Evolutionary conservation across 2,329 filamentous ascomycete genomes (phyloP).

Genomic region (Claviceps spartinae): DNA sequence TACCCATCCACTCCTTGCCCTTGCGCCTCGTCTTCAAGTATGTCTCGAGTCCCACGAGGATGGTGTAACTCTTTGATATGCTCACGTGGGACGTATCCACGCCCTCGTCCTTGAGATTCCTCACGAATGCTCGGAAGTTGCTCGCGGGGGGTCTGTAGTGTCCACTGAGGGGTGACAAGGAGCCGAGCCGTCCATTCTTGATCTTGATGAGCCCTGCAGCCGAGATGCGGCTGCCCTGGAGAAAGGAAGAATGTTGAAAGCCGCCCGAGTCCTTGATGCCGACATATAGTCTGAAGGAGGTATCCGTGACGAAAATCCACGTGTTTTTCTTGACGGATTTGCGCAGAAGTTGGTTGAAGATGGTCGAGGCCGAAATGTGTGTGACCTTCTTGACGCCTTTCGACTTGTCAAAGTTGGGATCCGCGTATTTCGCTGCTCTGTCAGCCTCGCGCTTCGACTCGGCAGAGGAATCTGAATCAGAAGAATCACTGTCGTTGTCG

Average conservation of each 20-base stretch:
- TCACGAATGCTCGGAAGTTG: conserved; percentile 74
- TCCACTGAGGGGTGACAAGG: conserved; percentile 57
- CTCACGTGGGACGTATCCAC: conserved; percentile 70
- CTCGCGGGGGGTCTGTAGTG: conserved; percentile 75
- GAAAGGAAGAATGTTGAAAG: conserved; percentile 84
- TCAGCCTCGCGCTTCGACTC: conserved; percentile 42
- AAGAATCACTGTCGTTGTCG: conserved; percentile 8
- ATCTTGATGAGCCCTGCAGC: conserved; percentile 78
- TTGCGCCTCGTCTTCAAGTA: conserved; percentile 58
- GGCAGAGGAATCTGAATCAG: conserved; percentile 23
- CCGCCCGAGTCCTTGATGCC: conserved; percentile 80
- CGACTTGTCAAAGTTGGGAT: conserved; percentile 46
- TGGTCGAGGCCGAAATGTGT: conserved; percentile 55
- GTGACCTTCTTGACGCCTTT: conserved; percentile 41
- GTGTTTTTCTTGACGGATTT: conserved; percentile 74
- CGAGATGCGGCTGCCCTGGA: conserved; percentile 68
- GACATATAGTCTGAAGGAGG: conserved; percentile 71
- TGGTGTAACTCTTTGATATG: conserved; percentile 69
- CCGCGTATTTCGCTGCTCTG: conserved; percentile 50
- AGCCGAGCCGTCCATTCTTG: conserved; percentile 63
- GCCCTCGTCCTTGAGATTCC: conserved; percentile 54
- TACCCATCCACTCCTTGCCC: conserved; percentile 41
- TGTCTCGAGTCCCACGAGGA: conserved; percentile 69
- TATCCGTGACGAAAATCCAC: conserved; percentile 90
- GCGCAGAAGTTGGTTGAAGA: conserved; percentile 67